A percentile compares a stretch with the other conserved stretches of the same genome.
Conservation (phyloP, 345 rosid genomes). For the Cardamine chenopodiifolia region DNA sequence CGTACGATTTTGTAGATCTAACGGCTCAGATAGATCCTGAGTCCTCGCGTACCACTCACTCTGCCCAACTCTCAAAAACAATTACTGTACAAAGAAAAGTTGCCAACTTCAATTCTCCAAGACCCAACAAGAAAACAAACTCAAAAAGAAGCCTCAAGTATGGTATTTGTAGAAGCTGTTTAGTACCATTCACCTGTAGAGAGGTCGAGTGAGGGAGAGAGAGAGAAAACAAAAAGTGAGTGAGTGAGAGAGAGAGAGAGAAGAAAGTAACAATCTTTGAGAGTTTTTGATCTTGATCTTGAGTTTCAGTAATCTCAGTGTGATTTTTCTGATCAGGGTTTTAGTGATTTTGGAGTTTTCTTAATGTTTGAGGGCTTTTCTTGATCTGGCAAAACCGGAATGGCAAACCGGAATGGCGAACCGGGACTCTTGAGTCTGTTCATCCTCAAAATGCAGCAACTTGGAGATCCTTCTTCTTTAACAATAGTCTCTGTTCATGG, state of each 20-base stretch:
- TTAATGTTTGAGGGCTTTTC: conserved; percentile 22
- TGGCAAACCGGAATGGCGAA: conserved; percentile 47
- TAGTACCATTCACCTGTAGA: conserved; percentile 36
- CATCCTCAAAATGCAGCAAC: conserved; percentile 42
- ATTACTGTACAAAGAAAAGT: conserved; percentile 42
- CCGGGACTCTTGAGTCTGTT: conserved; percentile 47
- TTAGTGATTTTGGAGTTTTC: conserved; percentile 1
- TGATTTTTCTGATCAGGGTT: conserved; percentile 27
- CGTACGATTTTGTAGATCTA: conserved; percentile 60
- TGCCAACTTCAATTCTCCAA: conserved; percentile 43
- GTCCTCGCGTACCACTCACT: conserved; percentile 49
- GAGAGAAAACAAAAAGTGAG: conserved; percentile 33
- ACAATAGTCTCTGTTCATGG: conserved; percentile 45
- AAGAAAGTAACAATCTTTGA: conserved; percentile 30
- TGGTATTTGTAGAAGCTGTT: conserved; percentile 42
- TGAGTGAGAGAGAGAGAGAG: conserved; percentile 9
- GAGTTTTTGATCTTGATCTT: conserved; percentile 13
- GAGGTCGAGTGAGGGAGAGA: conserved; percentile 37
- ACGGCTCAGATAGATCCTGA: conserved; percentile 47
- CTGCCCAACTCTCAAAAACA: conserved; percentile 35
- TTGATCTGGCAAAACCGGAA: conserved; percentile 42
- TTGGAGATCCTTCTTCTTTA: conserved; percentile 47
- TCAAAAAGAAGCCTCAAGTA: conserved; percentile 35
- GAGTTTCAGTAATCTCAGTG: neutral
- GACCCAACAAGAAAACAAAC: conserved; percentile 50